Evolutionary conservation across 2,329 filamentous ascomycete species (phyloP).

Genomic region (Aspergillus novoparasiticus): DNA sequence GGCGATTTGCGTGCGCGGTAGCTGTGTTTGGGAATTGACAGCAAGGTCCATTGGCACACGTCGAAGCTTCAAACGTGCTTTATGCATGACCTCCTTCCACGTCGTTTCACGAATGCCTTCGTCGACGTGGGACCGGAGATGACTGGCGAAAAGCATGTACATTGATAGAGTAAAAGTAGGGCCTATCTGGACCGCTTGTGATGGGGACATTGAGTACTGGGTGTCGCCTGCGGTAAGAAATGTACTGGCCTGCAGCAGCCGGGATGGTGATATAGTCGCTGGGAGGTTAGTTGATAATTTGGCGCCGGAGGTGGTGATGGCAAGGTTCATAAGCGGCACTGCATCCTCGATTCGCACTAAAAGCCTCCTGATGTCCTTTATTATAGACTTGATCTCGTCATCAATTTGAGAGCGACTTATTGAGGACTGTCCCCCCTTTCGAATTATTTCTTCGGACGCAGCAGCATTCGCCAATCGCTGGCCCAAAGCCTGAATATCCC

Average conservation of each 20-base stretch:
- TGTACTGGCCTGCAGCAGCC: slow-evolving; percentile 88
- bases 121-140: slow-evolving; percentile 62
- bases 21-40: slow-evolving; percentile 28
- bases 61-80: slow-evolving; percentile 79
- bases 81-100: slow-evolving; percentile 97
- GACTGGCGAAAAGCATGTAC: slow-evolving; percentile 92
- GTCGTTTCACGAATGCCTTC: slow-evolving; percentile 66
- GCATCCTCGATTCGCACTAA: slow-evolving; percentile 83
- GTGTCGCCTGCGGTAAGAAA: slow-evolving; percentile 85
- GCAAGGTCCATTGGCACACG: slow-evolving; percentile 65
- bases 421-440: slow-evolving; percentile 36
- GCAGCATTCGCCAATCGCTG: slow-evolving; percentile 72
- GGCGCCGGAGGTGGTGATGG: slow-evolving; percentile 90
- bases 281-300: slow-evolving; percentile 79
- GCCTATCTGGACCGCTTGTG: slow-evolving; percentile 74
- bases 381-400: slow-evolving; percentile 68
- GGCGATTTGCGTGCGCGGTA: slow-evolving; percentile 29
- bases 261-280: slow-evolving; percentile 82
- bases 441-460: slow-evolving; percentile 54
- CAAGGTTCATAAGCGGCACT: slow-evolving; percentile 87
- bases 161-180: slow-evolving; percentile 83
- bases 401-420: slow-evolving; percentile 60
- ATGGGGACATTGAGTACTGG: slow-evolving; percentile 70
- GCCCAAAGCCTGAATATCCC: slow-evolving; percentile 80
- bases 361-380: slow-evolving; percentile 73